A percentile compares a stretch with the other conserved stretches of the same genome.
These are phyloP conservation scores for Cyclotella choctawhatcheeana DNA, from an alignment of 108 stramenopile genomes.

Conservation along the genomic window DNA sequence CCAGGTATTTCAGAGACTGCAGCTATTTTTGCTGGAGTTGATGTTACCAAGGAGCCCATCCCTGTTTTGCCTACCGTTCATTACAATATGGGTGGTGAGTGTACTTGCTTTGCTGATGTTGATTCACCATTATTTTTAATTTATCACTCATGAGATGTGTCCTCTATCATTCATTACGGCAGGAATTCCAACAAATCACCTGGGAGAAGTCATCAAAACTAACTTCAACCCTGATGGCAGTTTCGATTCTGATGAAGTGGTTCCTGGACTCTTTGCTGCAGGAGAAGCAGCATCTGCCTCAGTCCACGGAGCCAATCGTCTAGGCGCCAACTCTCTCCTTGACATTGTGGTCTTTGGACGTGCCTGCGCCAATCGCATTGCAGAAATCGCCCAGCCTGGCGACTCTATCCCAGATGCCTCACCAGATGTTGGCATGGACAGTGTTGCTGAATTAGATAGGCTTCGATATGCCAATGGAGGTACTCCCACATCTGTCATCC, in stretches of 20 bases:
- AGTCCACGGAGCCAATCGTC: conserved; percentile 99
- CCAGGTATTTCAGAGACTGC: conserved; percentile 99
- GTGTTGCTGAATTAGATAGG: conserved; percentile 87
- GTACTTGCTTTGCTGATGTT: background rate
- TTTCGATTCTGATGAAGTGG: conserved; percentile 75
- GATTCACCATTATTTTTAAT: too few relatives aligned
- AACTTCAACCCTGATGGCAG: conserved; percentile 69
- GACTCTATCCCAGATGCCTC: conserved; percentile 74
- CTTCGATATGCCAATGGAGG: conserved; percentile 87
- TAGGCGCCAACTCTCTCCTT: conserved; percentile 97
- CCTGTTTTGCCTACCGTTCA: conserved; percentile 95
- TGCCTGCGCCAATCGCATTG: conserved; percentile 96
- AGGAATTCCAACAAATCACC: conserved; percentile 97
- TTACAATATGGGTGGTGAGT: conserved; percentile 89
- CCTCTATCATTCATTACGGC: background rate
- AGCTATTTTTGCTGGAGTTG: conserved; percentile 98
- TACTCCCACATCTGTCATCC: conserved; percentile 87
- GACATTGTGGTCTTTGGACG: conserved; percentile 99
- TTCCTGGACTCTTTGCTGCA: conserved; percentile 98
- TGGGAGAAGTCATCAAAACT: conserved; percentile 94
- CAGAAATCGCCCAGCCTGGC: conserved; percentile 95
- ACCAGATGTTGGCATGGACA: conserved; percentile 86
- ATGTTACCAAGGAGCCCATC: conserved; percentile 99
- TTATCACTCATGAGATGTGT: conserved; percentile 8
- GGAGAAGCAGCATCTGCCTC: conserved; percentile 98